Conservation (phyloP, 352 stramenopile genomes). For the Pythium dissotocum region DNA sequence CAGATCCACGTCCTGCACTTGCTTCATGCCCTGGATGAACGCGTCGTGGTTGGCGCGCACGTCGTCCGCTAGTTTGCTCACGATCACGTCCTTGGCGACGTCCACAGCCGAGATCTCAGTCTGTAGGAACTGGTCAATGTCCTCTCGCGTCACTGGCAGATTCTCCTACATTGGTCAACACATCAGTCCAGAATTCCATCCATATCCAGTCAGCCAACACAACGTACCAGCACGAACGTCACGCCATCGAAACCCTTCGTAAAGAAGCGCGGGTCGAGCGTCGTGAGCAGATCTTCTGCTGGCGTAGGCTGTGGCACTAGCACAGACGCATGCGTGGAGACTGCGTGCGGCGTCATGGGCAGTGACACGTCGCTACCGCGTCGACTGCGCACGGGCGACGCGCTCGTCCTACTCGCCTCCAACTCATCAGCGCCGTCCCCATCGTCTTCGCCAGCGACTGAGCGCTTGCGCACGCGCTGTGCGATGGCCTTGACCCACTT, state of each 20-base stretch:
- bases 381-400: constrained; percentile 3
- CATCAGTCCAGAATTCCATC: not conserved
- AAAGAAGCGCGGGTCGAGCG: constrained; percentile 82
- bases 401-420: not conserved
- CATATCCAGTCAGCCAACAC: not conserved
- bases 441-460: constrained; percentile 26
- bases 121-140: constrained; percentile 68
- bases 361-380: constrained; percentile 9
- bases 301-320: constrained; percentile 55
- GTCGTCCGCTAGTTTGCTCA: constrained; percentile 77
- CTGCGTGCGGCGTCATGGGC: constrained; percentile 1
- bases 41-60: constrained; percentile 76
- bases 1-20: constrained; percentile 86
- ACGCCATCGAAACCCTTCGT: constrained; percentile 77
- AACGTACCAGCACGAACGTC: constrained; percentile 63
- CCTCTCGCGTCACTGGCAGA: constrained; percentile 46
- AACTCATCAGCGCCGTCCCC: constrained; percentile 19
- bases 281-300: constrained; percentile 60
- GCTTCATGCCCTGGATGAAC: constrained; percentile 86
- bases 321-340: constrained; percentile 35
- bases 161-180: constrained; percentile 43
- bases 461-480: constrained; percentile 29
- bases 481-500: constrained; percentile 68
- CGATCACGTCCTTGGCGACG: constrained; percentile 74
- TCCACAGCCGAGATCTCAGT: constrained; percentile 85